A percentile compares a stretch with the other conserved stretches of the same genome.
These are phyloP conservation scores for Ambrosia artemisiifolia DNA, from an alignment of 129 eudicot genomes.

Conservation along the genomic window DNA sequence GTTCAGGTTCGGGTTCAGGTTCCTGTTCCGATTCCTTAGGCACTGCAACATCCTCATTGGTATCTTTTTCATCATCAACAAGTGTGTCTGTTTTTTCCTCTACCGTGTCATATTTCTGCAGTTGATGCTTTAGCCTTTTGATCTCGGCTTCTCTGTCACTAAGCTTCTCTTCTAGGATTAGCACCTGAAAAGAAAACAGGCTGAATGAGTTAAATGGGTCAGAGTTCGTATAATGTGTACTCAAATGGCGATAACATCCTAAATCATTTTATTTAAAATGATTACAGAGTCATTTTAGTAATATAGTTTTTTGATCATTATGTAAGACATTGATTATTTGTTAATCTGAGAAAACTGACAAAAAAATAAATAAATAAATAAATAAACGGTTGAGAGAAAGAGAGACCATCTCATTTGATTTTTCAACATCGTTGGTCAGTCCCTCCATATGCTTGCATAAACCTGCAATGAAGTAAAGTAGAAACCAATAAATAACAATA, in stretches of 20 bases:
- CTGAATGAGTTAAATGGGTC: background rate
- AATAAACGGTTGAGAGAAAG: slow-evolving; percentile 1
- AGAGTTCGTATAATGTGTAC: background rate
- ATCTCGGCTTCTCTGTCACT: slow-evolving; percentile 73
- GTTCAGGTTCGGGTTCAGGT: background rate
- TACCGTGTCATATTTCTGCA: slow-evolving; percentile 36
- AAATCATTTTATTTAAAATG: background rate
- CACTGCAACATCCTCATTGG: slow-evolving; percentile 21
- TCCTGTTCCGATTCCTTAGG: background rate
- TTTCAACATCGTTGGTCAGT: slow-evolving; percentile 73
- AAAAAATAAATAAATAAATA: background rate
- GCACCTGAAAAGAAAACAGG: slow-evolving; percentile 37
- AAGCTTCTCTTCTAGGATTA: slow-evolving; percentile 74
- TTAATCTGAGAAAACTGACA: background rate
- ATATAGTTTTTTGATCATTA: background rate
- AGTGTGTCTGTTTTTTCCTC: slow-evolving; percentile 36
- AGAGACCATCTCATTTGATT: slow-evolving; percentile 85
- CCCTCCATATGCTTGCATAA: slow-evolving; percentile 78
- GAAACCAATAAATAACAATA: slow-evolving; percentile 7
- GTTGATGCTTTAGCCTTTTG: slow-evolving; percentile 46
- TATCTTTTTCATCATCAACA: slow-evolving; percentile 19
- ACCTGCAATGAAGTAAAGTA: slow-evolving; percentile 42
- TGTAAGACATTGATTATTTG: background rate
- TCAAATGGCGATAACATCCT: background rate
- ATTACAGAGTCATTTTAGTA: background rate